Percentiles rank a stretch among this genome's conserved stretches.
phyloP scores from a whole-genome alignment of 495 filamentous ascomycete species.

The Xylaria intraflava region DNA sequence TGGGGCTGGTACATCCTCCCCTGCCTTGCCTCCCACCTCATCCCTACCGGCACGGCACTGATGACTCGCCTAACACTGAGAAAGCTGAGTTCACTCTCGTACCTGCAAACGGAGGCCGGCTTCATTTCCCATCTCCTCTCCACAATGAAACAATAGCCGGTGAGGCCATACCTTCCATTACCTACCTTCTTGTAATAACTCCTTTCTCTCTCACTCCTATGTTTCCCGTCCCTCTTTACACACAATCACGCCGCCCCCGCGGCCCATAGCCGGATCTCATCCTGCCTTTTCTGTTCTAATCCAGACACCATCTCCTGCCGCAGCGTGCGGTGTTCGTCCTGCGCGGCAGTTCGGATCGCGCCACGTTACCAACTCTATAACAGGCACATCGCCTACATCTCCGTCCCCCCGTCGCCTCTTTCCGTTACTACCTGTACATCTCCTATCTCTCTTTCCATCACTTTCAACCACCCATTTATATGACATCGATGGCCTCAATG shows the following conservation, averaged over 20 bases:
- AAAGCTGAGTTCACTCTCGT: neutral
- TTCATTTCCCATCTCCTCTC: neutral
- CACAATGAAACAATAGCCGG: slow-evolving; percentile 1
- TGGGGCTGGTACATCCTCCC: too few species aligned
- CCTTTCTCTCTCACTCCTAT: neutral
- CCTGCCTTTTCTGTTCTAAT: too few species aligned
- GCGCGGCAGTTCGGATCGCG: neutral
- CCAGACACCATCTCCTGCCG: neutral
- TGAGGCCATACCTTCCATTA: neutral
- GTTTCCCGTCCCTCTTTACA: neutral
- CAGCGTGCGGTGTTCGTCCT: neutral
- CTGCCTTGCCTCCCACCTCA: too few species aligned
- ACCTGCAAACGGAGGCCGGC: slow-evolving; percentile 4
- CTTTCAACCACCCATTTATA: neutral
- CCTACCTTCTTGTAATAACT: neutral
- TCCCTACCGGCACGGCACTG: too few species aligned
- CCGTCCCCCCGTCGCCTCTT: neutral
- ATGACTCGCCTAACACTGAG: slow-evolving; percentile 5
- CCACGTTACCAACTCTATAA: neutral
- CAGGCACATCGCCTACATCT: neutral
- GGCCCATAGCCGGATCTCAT: neutral
- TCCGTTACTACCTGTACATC: neutral
- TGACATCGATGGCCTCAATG: slow-evolving; percentile 3
- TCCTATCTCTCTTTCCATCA: neutral
- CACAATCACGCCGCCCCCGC: neutral